Conservation (phyloP, 306 rosid species). For the Begonia peltatifolia region DNA sequence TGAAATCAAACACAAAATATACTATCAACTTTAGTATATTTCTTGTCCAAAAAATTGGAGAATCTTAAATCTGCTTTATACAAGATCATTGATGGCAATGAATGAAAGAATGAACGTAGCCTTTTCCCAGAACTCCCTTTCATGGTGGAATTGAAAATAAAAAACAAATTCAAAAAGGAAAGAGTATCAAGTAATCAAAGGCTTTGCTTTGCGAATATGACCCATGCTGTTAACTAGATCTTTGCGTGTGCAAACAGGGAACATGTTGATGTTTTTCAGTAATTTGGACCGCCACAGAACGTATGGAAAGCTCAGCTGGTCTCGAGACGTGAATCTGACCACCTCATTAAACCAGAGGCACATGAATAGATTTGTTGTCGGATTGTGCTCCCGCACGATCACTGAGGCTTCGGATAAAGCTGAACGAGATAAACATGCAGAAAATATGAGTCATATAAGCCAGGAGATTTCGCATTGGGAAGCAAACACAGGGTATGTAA, state of each 20-base stretch:
- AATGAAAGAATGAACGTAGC: constrained; percentile 9
- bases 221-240: constrained; percentile 99
- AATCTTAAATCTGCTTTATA: too few species aligned
- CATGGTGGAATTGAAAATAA: neutral
- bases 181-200: constrained; percentile 34
- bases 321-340: constrained; percentile 88
- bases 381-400: constrained; percentile 64
- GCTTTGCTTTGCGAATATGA: constrained; percentile 83
- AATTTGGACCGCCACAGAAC: constrained; percentile 74
- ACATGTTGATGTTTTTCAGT: constrained; percentile 42
- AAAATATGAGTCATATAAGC: too few species aligned
- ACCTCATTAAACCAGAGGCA: constrained; percentile 94
- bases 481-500: too few species aligned
- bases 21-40: too few species aligned
- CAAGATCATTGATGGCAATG: neutral
- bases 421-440: constrained; percentile 23
- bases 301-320: constrained; percentile 92
- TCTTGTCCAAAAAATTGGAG: too few species aligned
- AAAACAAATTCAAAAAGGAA: constrained; percentile 1
- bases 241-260: constrained; percentile 93
- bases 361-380: constrained; percentile 55
- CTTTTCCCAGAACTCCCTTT: neutral
- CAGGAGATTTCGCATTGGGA: too few species aligned
- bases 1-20: too few species aligned
- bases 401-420: constrained; percentile 89